Conservation (phyloP, 1,284 basidiomycete species). For the Ceratobasidium theobromae region DNA sequence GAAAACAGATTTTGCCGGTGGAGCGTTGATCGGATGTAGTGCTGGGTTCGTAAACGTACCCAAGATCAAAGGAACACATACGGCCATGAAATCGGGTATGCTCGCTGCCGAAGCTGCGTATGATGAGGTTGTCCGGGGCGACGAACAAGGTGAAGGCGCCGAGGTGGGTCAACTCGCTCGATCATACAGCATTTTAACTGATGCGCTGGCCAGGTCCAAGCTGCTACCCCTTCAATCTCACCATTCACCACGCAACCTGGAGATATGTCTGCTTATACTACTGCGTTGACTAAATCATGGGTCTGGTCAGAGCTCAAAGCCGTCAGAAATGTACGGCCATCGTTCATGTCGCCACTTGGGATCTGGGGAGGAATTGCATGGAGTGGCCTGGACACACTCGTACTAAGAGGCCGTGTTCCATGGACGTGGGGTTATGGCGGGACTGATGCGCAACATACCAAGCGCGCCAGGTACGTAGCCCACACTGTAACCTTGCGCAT, state of each 20-base stretch:
- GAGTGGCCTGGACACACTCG: slow-evolving; percentile 84
- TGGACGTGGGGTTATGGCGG: slow-evolving; percentile 84
- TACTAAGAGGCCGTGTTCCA: slow-evolving; percentile 84
- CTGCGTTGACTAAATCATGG: slow-evolving; percentile 77
- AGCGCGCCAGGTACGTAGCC: slow-evolving; percentile 53
- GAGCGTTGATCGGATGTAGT: slow-evolving; percentile 92
- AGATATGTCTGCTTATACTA: slow-evolving; percentile 80
- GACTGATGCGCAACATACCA: slow-evolving; percentile 76
- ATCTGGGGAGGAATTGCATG: slow-evolving; percentile 88
- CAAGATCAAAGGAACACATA: slow-evolving; percentile 99
- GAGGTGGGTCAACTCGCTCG: background rate
- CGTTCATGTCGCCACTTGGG: slow-evolving; percentile 85
- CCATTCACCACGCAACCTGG: slow-evolving; percentile 13
- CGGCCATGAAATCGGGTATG: slow-evolving; percentile 99
- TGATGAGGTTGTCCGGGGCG: slow-evolving; percentile 48
- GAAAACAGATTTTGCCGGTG: slow-evolving; percentile 90
- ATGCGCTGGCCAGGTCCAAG: background rate
- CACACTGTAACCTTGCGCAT: background rate
- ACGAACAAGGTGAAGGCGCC: slow-evolving; percentile 40
- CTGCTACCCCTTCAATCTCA: slow-evolving; percentile 16
- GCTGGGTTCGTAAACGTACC: slow-evolving; percentile 97
- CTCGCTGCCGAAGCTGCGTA: slow-evolving; percentile 90
- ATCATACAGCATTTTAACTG: background rate
- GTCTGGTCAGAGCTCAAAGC: slow-evolving; percentile 87
- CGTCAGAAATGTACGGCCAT: slow-evolving; percentile 90